Base-by-base conservation (phyloP, 352 stramenopile species). In the Phytophthora podocarpi region DNA sequence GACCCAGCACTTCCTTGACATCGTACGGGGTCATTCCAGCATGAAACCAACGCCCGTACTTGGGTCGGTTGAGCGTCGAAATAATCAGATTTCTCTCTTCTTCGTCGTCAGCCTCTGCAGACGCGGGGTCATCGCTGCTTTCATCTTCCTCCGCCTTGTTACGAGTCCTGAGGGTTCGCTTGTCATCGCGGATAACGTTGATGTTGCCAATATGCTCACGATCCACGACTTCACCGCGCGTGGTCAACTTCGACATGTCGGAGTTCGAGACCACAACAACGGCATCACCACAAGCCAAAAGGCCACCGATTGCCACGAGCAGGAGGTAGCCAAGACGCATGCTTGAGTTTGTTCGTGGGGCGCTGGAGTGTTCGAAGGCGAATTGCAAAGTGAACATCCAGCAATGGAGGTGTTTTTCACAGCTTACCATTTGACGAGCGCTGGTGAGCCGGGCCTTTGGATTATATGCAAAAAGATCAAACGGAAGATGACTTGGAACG, bases 331-430 rank as follows among this genome's bases (percentile, higher is more conserved):
- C 10, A 5, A 61, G 23, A 24, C 41, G 53, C 32, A 61, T 61
- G 13, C 13, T 54, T 26, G 18, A 31, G 5, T 2, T 39, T 20
- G 37, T 4, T 39, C 1, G 41, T 34, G 10, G 20, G n/a, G n/a
- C n/a, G n/a, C n/a, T n/a, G n/a, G 12, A 32, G 36, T 31, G 12
- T n/a, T 50, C 18, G 30, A n/a, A 32, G 30, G 52, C 5, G 10
- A 46, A 46, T 54, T 53, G 46, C 8, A 16, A 61, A 61, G 31
- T 61, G 53, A 61, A 49, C n/a, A n/a, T n/a, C n/a, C n/a, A n/a
- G n/a, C n/a, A n/a, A n/a, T n/a, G n/a, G n/a, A n/a, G n/a, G n/a
- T n/a, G n/a, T n/a, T n/a, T n/a, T n/a, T n/a, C n/a, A n/a, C n/a
- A n/a, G n/a, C n/a, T n/a, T n/a, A n/a, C n/a, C n/a, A n/a, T n/a